Evolutionary conservation across 768 basidiomycete species (phyloP).

Genomic region (Paxillus ammoniavirescens): DNA sequence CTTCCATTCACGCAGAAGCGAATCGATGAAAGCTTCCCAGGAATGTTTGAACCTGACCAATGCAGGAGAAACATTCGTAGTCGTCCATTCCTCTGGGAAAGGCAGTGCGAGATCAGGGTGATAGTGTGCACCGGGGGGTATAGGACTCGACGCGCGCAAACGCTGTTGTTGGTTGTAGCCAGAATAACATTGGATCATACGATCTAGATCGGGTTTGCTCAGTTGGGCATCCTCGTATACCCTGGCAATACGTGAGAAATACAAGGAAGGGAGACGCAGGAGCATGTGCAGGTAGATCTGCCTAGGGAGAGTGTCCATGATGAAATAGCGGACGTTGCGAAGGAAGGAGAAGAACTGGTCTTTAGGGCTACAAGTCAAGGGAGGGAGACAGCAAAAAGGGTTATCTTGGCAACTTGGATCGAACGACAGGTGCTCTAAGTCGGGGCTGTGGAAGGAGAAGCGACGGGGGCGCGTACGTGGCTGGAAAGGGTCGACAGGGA

Average conservation of each 20-base stretch:
- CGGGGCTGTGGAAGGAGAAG: slow-evolving; percentile 21
- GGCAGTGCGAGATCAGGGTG: slow-evolving; percentile 33
- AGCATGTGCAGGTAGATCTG: slow-evolving; percentile 47
- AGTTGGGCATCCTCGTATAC: slow-evolving; percentile 80
- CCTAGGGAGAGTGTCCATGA: slow-evolving; percentile 39
- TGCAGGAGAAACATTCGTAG: slow-evolving; percentile 55
- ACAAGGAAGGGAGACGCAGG: slow-evolving; percentile 72
- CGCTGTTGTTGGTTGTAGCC: slow-evolving; percentile 13
- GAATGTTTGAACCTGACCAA: slow-evolving; percentile 59
- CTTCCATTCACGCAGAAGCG: slow-evolving; percentile 73
- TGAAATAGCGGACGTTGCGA: slow-evolving; percentile 22
- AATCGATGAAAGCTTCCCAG: slow-evolving; percentile 74
- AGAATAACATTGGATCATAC: slow-evolving; percentile 42
- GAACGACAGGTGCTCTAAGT: slow-evolving; percentile 18
- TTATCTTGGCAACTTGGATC: slow-evolving; percentile 23
- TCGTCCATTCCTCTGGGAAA: slow-evolving; percentile 53
- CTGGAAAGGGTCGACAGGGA: slow-evolving; percentile 56
- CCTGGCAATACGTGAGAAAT: slow-evolving; percentile 74
- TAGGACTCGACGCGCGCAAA: slow-evolving; percentile 23
- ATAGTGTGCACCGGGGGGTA: slow-evolving; percentile 26
- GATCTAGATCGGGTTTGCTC: slow-evolving; percentile 66
- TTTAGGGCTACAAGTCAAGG: slow-evolving; percentile 10
- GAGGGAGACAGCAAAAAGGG: slow-evolving; percentile 21
- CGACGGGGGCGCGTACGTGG: slow-evolving; percentile 22
- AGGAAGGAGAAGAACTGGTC: slow-evolving; percentile 17